Evolutionary conservation across 1,139 yeast genomes (phyloP), one percentile per base, ranked within the genome.

Genomic region (Diutina rugosa): DNA sequence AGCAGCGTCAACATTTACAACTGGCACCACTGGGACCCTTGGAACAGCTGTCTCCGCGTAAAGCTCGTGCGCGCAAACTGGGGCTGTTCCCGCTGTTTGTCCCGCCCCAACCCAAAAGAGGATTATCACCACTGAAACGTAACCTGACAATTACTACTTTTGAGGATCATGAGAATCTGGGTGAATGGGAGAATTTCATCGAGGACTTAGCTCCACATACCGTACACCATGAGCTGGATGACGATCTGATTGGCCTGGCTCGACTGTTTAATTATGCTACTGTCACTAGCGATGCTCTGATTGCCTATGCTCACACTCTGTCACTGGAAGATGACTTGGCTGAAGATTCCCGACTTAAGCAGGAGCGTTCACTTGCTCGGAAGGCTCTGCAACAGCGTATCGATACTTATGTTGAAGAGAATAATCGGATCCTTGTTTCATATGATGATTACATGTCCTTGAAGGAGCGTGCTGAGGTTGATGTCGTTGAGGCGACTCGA

Each of bases 181-280:
- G 58, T 12, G 67, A 69, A 55, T 76, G 80, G 80, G 78, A 75
- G 58, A 76, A 75, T 57, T 75, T 71, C 59, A 65, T 73, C 57
- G 76, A 71, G 21, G 69, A 69, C 14, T 46, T 46, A 6, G 28
- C 29, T 21, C 49, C 49, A 8, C 49, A 28, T 10, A 16, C 49
- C 16, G 4, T 16, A 10, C 16, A 49, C 9, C 35, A 30, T 18
- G 28, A 38, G 9, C 18, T 21, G 26, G 41, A 30, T n/a, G 18
- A n/a, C 10, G 53, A 49, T 5, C 44, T 30, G 44, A 14, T 32
- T 7, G 32, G 28, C 10, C 53, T 49, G 53, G 44, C 29, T 10
- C 41, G n/a, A 9, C 44, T 30, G 53, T 49, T 49, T 18, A 21
- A 28, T 38, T 49, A n/a, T 32, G 30, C 51, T 16, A 28, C 51